These are phyloP conservation scores for Anaeromyces robustus DNA, from an alignment of 192 early-diverging fungal species.

Conservation along the genomic window DNA sequence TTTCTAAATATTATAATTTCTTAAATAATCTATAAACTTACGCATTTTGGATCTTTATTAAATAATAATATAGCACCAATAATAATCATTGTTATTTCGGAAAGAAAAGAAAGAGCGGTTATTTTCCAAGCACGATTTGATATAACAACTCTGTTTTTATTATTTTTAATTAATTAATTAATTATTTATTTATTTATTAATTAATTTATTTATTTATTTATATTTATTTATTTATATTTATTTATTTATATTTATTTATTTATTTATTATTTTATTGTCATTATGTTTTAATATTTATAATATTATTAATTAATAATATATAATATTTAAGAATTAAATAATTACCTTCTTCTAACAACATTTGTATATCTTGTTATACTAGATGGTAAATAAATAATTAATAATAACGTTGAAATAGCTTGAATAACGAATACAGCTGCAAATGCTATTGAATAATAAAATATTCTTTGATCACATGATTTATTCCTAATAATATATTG, in stretches of 20 bases:
- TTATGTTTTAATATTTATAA: no score
- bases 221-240: no score
- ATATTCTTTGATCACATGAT: background rate
- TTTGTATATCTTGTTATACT: background rate
- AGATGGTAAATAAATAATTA: background rate
- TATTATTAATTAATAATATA: no score
- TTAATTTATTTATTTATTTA: no score
- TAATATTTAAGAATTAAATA: no score
- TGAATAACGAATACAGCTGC: background rate
- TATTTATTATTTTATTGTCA: no score
- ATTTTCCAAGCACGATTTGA: background rate
- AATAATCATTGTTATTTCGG: background rate
- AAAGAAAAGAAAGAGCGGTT: background rate
- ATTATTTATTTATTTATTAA: no score
- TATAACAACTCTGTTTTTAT: background rate
- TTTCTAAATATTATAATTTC: no score
- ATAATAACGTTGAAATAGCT: background rate
- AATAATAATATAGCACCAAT: background rate
- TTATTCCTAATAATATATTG: background rate
- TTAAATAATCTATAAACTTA: no score
- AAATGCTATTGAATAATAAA: background rate
- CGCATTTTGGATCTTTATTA: background rate
- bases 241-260: no score
- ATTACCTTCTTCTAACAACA: background rate
- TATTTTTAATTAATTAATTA: no score